Base-by-base conservation (phyloP, 768 basidiomycete genomes). In the Lyophyllum atratum region DNA sequence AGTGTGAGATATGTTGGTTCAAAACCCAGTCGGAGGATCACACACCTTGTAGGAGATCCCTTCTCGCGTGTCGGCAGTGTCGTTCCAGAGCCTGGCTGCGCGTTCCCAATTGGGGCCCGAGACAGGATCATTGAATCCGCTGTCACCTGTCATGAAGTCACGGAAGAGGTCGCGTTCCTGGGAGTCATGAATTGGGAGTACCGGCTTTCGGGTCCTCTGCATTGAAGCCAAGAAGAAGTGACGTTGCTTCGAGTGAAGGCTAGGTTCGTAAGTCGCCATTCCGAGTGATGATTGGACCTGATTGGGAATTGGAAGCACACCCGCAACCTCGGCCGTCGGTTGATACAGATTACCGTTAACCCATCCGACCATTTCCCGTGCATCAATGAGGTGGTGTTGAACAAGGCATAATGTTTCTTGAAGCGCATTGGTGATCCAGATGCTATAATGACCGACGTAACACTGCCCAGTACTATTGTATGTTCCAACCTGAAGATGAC, bases 371-470 rank as follows among this genome's bases (percentile, higher is more conserved):
- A 54, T 26, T 24, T 24, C 19, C 9, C 14, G 21, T 21, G 42
- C n/a, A 24, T 54, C 26, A 19, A 45, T 12, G 43, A 61, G 19
- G 19, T 51, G 17, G 50, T 55, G 45, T n/a, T 24, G 15, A n/a
- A 55, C 49, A 9, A 37, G 28, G 39, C 33, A 22, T 3, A 52
- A 22, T 24, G 49, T 31, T 33, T 44, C 28, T 45, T 52, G 47
- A 25, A 65, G 49, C 22, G 58, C 37, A 34, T 68, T 63, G 17
- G 42, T 59, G 14, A 64, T 31, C 63, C 64, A 67, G 28, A 68
- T 62, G 51, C 58, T 56, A 51, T 57, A 61, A 45, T 66, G 64
- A 15, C 67, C 62, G 19, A 22, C 24, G 34, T 62, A 69, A n/a
- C 22, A 24, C 14, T 46, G 46, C 19, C 68, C 67, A 2, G 57